Evolutionary conservation across 1,139 yeast genomes (phyloP).

Genomic region (Protomyces lactucae-debilis): DNA sequence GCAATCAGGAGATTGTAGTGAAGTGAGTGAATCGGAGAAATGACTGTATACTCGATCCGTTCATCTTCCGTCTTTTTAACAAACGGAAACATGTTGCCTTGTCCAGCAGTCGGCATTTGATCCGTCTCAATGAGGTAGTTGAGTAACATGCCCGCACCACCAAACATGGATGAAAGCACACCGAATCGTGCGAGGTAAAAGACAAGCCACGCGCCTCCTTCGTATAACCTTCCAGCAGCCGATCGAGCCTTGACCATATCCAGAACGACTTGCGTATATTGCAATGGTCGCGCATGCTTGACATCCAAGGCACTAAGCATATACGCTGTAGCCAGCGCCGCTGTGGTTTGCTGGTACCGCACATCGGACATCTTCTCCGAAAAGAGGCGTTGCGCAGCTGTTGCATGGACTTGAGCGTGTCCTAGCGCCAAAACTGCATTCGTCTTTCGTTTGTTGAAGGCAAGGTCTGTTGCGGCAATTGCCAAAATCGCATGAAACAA

Average conservation of each 20-base stretch:
- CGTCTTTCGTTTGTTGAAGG: constrained; percentile 3
- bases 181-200: constrained; percentile 16
- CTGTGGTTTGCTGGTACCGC: constrained; percentile 14
- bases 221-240: constrained; percentile 17
- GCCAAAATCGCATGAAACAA: constrained; percentile 22
- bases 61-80: constrained; percentile 24
- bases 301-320: constrained; percentile 8
- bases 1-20: constrained; percentile 1
- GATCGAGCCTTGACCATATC: constrained; percentile 24
- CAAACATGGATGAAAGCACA: constrained; percentile 14
- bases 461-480: constrained; percentile 17
- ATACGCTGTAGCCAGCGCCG: constrained; percentile 20
- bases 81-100: constrained; percentile 26
- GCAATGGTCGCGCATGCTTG: constrained; percentile 10
- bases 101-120: constrained; percentile 22
- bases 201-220: constrained; percentile 21
- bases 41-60: constrained; percentile 19
- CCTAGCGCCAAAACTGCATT: background rate
- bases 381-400: constrained; percentile 1
- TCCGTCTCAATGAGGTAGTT: constrained; percentile 21
- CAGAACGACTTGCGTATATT: background rate
- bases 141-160: constrained; percentile 16
- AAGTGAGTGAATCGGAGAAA: constrained; percentile 11
- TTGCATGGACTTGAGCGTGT: constrained; percentile 9
- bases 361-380: constrained; percentile 2